Base-by-base conservation (phyloP, 352 stramenopile genomes). In the Nothophytophthora sp. region DNA sequence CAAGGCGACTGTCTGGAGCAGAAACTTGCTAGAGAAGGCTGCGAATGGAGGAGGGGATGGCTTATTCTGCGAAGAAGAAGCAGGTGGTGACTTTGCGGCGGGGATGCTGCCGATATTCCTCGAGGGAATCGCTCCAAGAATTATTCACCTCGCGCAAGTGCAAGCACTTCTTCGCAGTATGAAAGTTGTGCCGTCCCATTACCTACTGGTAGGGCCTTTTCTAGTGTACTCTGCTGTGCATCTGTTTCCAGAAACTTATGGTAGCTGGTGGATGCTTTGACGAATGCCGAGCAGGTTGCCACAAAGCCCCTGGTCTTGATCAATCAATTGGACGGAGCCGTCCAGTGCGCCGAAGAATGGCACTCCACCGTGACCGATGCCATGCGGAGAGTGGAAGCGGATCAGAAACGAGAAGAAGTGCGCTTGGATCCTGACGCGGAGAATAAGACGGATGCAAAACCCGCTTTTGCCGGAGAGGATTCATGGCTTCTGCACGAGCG, bases 41-140 rank as follows among this genome's bases (percentile, higher is more conserved):
- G 20, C 39, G 24, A 28, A 24, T 11, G 57, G 57, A 42, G 47
- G 64, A 39, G 70, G 70, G 5, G 64, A 78, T 33, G 55, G 57
- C 3, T 36, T 81, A 13, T 69, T 76, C 20, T 46, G 40, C 23
- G 40, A 63, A 15, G 27, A 60, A 38, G 24, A 68, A 24, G 48
- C 46, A 0, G 24, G 12, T n/a, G 44, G 76, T 10, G 29, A 43
- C 2, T 24, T 27, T 16, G 59, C 30, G 32, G 33, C 28, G 11
- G 27, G 39, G n/a, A 74, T 81, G 64, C 19, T 81, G 13, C 73
- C 73, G n/a, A 22, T 11, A 12, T 81, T 81, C 36, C 16, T 83
- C 20, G 27, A 34, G 12, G 32, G 41, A 23, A 62, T 70, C 8
- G 44, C 54, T 2, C 35, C 53, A 1, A 13, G 48, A 35, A 50